Base-by-base conservation (phyloP, 345 rosid species). In the Eucalyptus marginata region DNA sequence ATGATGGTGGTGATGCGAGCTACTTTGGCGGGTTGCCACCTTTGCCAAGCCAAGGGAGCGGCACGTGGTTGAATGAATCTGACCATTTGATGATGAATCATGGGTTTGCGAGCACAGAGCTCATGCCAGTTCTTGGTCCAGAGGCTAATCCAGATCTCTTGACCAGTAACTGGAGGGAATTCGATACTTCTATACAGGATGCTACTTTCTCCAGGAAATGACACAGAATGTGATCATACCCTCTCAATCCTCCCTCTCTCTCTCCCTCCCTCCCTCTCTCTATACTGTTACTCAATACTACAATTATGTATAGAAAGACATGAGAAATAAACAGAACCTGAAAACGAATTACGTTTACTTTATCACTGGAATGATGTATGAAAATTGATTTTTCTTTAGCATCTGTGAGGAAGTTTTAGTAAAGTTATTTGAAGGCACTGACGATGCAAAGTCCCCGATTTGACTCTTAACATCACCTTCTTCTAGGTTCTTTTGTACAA, bases 111-210 rank as follows among this genome's bases (percentile, higher is more conserved):
- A 46, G 47, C 64, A 40, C 66, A 31, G 87, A 52, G 68, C 18
- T 86, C 10, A 10, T 80, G 87, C 91, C 93, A 8, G 56, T 92
- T 79, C 43, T 91, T 51, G 93, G 89, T 44, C 91, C 89, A 27
- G 92, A 90, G 87, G 83, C 87, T 64, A 94, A 92, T 83, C 92
- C 91, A 33, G 89, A 90, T 89, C 87, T 91, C 12, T 9, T 92
- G 85, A 89, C 92, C 68, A 91, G 90, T 56, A 91, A 91, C 83
- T 94, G 95, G 94, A 89, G 91, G 80, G 93, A 93, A 14, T 91
- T 93, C 88, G 91, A 93, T 89, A 89, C 92, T 87, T 88, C 95
- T 44, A 80, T 86, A 47, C 89, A 91, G 89, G 91, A 92, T 88
- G 64, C 91, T 18, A 36, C 46, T 76, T 76, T 76, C 79, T 93